Evolutionary conservation across 495 filamentous ascomycete genomes (phyloP), one percentile per base, ranked within the genome.

Genomic region (Clohesyomyces aquaticus): DNA sequence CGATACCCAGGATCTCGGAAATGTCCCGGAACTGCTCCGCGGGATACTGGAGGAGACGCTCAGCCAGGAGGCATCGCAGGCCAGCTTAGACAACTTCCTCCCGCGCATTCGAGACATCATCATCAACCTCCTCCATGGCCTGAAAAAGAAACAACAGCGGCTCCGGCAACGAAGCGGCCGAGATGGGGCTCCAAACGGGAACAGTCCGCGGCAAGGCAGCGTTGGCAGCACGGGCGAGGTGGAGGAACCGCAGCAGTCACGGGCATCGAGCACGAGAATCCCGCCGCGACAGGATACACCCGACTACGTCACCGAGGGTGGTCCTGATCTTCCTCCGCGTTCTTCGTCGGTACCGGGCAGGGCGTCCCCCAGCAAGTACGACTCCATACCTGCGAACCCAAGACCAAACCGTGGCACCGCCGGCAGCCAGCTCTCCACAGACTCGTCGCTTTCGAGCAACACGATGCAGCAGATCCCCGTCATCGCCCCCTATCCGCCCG

Each of bases 71-170:
- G 95, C 94, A 12, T 96, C 90, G 66, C 83, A 90, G 28, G 87
- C 92, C 69, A 96, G 92, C 70, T 81, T 98, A 50, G 94, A 98
- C 69, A 86, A 86, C 65, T 98, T 92, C 74, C 81, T 98, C 27
- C 94, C 94, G 0, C 87, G 86, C 25, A 98, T 98, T 65, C 86
- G 94, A 63, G 94, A 98, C 74, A 98, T 98, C 63, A 98, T 98
- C 71, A 97, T 98, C 70, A 96, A 93, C 70, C 83, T 98, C 11
- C 84, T 98, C 10, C 93, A 98, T 74, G 94, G 94, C 1, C 76
- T 98, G 35, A 98, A 98, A 77, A 85, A 92, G 74, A 98, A 98
- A 76, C 94, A 98, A 68, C 91, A 93, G 60, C 90, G 88, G 64
- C 74, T 98, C 67, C 84, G 94, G 28, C 91, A 93, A 67, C 90